Conservation (phyloP, 2,329 filamentous ascomycete genomes). For the Aspergillus proliferans region DNA sequence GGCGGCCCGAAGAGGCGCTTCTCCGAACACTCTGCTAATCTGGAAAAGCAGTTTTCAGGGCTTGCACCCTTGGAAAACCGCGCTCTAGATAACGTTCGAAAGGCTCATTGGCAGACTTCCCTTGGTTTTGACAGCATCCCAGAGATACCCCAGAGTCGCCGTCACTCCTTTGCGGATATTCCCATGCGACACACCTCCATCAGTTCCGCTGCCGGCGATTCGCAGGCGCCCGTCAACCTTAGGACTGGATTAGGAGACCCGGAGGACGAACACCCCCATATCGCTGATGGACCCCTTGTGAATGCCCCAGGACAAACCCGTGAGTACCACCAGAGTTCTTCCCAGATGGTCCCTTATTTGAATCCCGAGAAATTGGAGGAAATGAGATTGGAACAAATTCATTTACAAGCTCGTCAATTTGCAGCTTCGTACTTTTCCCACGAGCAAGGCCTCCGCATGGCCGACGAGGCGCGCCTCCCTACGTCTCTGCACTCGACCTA, state of each 20-base stretch:
- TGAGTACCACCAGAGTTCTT: constrained; percentile 32
- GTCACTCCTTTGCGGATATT: constrained; percentile 48
- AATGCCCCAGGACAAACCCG: constrained; percentile 35
- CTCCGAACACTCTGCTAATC: constrained; percentile 39
- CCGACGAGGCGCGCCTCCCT: constrained; percentile 29
- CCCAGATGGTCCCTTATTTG: constrained; percentile 27
- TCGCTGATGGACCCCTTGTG: constrained; percentile 30
- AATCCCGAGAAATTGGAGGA: constrained; percentile 16
- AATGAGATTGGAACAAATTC: constrained; percentile 24
- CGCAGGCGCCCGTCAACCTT: constrained; percentile 15
- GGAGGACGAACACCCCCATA: constrained; percentile 32
- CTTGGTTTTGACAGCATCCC: constrained; percentile 42
- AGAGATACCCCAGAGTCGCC: constrained; percentile 45
- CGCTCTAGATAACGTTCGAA: constrained; percentile 40
- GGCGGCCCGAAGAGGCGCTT: constrained; percentile 36
- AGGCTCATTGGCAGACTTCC: constrained; percentile 47
- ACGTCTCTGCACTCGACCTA: constrained; percentile 36
- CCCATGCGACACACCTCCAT: constrained; percentile 43
- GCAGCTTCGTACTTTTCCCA: constrained; percentile 41
- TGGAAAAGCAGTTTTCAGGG: constrained; percentile 35
- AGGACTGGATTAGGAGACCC: constrained; percentile 25
- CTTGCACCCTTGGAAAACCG: constrained; percentile 38
- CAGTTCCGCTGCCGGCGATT: constrained; percentile 29
- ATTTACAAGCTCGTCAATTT: constrained; percentile 35
- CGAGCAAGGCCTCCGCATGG: constrained; percentile 29